Evolutionary conservation across 306 rosid genomes (phyloP).

Genomic region (Lotus japonicus): DNA sequence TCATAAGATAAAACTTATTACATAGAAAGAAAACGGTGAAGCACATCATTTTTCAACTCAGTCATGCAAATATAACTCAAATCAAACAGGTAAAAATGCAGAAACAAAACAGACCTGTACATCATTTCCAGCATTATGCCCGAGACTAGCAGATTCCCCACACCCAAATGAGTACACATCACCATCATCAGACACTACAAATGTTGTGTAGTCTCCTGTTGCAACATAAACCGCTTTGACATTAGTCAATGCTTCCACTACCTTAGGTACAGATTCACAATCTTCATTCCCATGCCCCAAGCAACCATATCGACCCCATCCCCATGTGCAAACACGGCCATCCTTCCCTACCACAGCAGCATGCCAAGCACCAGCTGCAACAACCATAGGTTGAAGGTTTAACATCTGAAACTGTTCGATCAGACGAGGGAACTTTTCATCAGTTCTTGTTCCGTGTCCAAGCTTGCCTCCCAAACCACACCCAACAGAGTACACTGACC

Average conservation of each 20-base stretch:
- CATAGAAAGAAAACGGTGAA: background rate
- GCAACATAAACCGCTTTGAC: slow-evolving; percentile 85
- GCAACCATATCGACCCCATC: slow-evolving; percentile 98
- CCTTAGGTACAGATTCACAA: slow-evolving; percentile 80
- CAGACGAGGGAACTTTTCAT: slow-evolving; percentile 75
- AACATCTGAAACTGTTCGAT: slow-evolving; percentile 63
- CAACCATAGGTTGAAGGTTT: slow-evolving; percentile 81
- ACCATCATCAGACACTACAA: slow-evolving; percentile 71
- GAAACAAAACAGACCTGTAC: slow-evolving; percentile 55
- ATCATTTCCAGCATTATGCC: slow-evolving; percentile 47
- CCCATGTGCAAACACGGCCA: slow-evolving; percentile 98
- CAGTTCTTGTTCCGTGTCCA: slow-evolving; percentile 79
- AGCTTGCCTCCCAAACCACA: slow-evolving; percentile 99
- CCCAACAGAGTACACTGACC: slow-evolving; percentile 95
- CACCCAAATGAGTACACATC: slow-evolving; percentile 92
- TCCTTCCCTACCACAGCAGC: slow-evolving; percentile 95
- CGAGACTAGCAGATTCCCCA: slow-evolving; percentile 97
- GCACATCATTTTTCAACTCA: background rate
- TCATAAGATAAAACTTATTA: background rate
- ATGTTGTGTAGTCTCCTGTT: slow-evolving; percentile 95
- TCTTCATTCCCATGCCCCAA: slow-evolving; percentile 95
- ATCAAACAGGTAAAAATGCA: background rate
- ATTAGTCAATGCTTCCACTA: slow-evolving; percentile 62
- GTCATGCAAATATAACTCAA: background rate
- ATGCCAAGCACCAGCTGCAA: slow-evolving; percentile 98